Base-by-base conservation (phyloP, 768 basidiomycete genomes). In the Russula earlei region DNA sequence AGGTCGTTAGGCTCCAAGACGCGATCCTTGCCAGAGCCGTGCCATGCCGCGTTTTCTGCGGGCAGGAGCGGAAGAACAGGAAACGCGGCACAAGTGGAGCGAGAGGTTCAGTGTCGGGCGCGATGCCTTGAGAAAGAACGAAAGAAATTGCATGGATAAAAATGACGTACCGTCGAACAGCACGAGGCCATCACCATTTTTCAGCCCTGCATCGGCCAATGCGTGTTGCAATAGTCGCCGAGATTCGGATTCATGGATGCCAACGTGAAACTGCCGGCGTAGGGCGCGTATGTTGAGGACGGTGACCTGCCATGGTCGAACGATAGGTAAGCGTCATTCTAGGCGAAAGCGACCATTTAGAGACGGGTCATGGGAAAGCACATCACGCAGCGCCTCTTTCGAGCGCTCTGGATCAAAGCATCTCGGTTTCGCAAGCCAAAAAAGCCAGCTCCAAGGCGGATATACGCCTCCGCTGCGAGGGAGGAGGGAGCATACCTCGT, bases 21-120 rank as follows among this genome's bases (percentile, higher is more conserved):
- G 31, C 82, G 77, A 65, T 92, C 85, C 0, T 83, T 84, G 2
- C 88, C 87, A 36, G 77, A 75, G 6, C 90, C 92, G 66, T 93
- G 91, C 22, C 90, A 77, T 3, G 89, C 90, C 5, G 89, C 91
- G 62, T 92, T 87, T 56, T 86, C 91, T 92, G 66, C 12, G 11
- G 38, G n/a, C 5, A n/a, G 38, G 7, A 19, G n/a, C n/a, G 17
- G 34, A 36, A 12, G 34, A 14, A 14, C 11, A 4, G 1, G 7
- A 15, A 14, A 14, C 15, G 34, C 4, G 12, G 15, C 34, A 14
- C 4, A 36, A 14, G 4, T 14, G 11, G 7, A 15, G 34, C n/a
- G n/a, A n/a, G n/a, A n/a, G n/a, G n/a, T n/a, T 36, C 12, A 11
- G 34, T 4, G 5, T 36, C 14, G 34, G 15, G 34, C 5, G 15